Conservation (phyloP, 805 yeast genomes). For the Cephaloascus albidus region DNA sequence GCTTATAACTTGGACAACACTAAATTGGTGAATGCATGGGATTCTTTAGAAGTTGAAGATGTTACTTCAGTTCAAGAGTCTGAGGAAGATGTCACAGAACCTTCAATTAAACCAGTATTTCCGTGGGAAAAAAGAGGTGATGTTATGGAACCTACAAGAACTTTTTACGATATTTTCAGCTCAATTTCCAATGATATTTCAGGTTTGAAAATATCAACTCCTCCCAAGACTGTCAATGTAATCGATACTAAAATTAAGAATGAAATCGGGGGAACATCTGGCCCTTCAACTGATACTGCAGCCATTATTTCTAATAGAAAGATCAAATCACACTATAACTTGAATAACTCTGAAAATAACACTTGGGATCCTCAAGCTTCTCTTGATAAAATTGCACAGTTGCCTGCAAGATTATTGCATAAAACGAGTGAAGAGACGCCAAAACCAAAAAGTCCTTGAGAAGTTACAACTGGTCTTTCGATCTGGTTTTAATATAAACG, state of each 20-base stretch:
- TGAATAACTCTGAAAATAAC: background rate
- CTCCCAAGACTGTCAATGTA: background rate
- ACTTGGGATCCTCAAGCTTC: background rate
- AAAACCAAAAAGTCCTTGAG: background rate
- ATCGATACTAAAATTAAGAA: background rate
- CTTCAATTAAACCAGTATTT: slow-evolving; percentile 2
- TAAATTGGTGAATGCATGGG: slow-evolving; percentile 3
- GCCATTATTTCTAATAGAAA: background rate
- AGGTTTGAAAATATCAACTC: background rate
- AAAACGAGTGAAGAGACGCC: background rate
- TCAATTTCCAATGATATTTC: too few species aligned
- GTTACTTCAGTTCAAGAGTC: slow-evolving; percentile 1
- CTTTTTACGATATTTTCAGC: slow-evolving; percentile 2
- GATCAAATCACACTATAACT: background rate
- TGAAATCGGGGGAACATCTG: background rate
- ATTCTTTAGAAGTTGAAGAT: background rate
- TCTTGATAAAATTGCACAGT: background rate
- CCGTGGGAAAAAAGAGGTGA: slow-evolving; percentile 6
- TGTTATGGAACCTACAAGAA: slow-evolving; percentile 3
- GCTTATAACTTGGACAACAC: slow-evolving; percentile 1
- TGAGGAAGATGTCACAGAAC: background rate
- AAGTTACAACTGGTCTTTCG: too few species aligned
- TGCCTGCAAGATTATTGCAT: background rate
- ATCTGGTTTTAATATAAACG: background rate
- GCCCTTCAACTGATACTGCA: background rate